Conservation (phyloP, 768 basidiomycete species). For the Mycena maculata region DNA sequence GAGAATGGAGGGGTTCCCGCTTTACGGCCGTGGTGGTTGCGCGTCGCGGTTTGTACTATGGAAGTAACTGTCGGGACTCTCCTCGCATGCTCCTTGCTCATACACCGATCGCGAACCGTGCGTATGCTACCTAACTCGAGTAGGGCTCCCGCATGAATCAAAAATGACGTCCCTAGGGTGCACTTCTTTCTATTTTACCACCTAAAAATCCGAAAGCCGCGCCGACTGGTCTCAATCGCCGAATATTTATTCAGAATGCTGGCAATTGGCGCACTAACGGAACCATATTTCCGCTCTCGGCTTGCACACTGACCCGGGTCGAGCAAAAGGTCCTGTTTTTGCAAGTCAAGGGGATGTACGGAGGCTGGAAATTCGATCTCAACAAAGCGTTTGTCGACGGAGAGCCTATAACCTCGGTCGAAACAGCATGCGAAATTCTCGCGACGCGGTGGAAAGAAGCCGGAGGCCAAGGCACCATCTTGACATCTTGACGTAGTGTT, state of each 20-base stretch:
- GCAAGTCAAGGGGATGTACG: slow-evolving; percentile 23
- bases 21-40: slow-evolving; percentile 20
- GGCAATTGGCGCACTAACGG: slow-evolving; percentile 31
- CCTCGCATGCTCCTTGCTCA: slow-evolving; percentile 18
- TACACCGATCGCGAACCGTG: slow-evolving; percentile 27
- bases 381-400: slow-evolving; percentile 15
- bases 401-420: not conserved
- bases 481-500: slow-evolving; percentile 1
- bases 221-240: slow-evolving; percentile 15
- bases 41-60: slow-evolving; percentile 25
- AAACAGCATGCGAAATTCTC: slow-evolving; percentile 21
- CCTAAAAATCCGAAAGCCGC: slow-evolving; percentile 17
- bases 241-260: slow-evolving; percentile 31
- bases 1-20: not conserved
- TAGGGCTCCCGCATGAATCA: too few relatives aligned
- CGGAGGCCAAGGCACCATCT: slow-evolving; percentile 28
- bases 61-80: slow-evolving; percentile 22
- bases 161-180: not conserved
- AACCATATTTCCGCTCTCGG: slow-evolving; percentile 30
- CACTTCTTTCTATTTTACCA: slow-evolving; percentile 24
- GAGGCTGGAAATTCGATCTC: slow-evolving; percentile 27
- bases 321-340: slow-evolving; percentile 19
- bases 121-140: slow-evolving; percentile 1
- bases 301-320: slow-evolving; percentile 32
- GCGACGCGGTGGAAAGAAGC: slow-evolving; percentile 18